A percentile compares a stretch with the other conserved stretches of the same genome.
Conservation (phyloP, 352 stramenopile genomes). For the Globisporangium radiosum region DNA sequence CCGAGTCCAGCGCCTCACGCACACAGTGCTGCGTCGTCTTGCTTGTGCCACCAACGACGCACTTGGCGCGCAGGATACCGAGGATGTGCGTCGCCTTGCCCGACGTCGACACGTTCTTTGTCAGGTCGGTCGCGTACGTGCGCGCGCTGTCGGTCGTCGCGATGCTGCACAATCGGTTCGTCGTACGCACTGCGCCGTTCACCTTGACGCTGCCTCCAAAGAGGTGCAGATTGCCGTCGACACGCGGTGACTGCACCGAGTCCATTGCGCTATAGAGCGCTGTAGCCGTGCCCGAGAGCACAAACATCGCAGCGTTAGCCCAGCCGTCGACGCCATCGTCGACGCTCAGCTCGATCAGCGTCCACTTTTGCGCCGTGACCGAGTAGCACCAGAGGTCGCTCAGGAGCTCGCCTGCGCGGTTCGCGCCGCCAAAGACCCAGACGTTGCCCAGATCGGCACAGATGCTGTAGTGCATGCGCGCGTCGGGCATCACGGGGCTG, state of each 20-base stretch:
- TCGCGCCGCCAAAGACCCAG: constrained; percentile 70
- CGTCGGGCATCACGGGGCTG: constrained; percentile 37
- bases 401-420: constrained; percentile 37
- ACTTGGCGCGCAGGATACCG: constrained; percentile 40
- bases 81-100: constrained; percentile 52
- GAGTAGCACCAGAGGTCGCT: constrained; percentile 79
- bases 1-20: constrained; percentile 44
- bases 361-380: constrained; percentile 61
- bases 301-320: constrained; percentile 34
- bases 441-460: constrained; percentile 72
- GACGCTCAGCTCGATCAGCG: constrained; percentile 36
- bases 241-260: constrained; percentile 13
- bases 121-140: constrained; percentile 36
- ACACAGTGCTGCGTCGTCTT: constrained; percentile 40
- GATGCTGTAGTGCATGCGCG: constrained; percentile 64
- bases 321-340: constrained; percentile 41
- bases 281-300: constrained; percentile 36
- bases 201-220: constrained; percentile 30
- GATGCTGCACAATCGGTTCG: constrained; percentile 19
- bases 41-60: constrained; percentile 12
- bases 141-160: constrained; percentile 29
- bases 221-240: constrained; percentile 29
- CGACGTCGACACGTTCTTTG: constrained; percentile 43
- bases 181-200: constrained; percentile 17
- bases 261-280: constrained; percentile 34